Evolutionary conservation across 2,329 filamentous ascomycete genomes (phyloP).

Genomic region (Phyllachora maydis): DNA sequence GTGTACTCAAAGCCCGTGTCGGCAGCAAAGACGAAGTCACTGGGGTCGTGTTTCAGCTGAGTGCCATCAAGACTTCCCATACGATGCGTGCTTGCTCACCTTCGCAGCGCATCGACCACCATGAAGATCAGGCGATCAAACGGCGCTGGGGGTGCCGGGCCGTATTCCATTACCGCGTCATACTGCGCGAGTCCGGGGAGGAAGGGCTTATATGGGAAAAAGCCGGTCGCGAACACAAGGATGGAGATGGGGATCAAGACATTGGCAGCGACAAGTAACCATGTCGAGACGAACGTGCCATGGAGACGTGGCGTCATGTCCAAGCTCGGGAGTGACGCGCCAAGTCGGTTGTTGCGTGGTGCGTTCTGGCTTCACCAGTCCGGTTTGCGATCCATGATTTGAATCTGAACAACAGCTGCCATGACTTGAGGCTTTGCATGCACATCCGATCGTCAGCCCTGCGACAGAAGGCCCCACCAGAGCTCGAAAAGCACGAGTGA

Average conservation of each 20-base stretch:
- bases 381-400: conserved; percentile 2
- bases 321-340: too few relatives aligned
- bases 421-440: too few relatives aligned
- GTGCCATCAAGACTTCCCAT: conserved; percentile 1
- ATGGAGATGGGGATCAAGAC: conserved; percentile 57
- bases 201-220: conserved; percentile 95
- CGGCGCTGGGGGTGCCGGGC: conserved; percentile 36
- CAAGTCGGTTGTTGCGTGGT: too few relatives aligned
- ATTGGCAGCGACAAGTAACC: conserved; percentile 47
- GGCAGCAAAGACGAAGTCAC: conserved; percentile 80
- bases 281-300: conserved; percentile 11
- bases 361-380: background rate
- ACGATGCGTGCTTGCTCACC: conserved; percentile 24
- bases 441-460: too few relatives aligned
- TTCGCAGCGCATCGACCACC: conserved; percentile 89
- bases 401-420: conserved; percentile 3
- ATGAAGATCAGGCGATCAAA: conserved; percentile 92
- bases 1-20: conserved; percentile 72
- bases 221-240: conserved; percentile 64
- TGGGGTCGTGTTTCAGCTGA: too few relatives aligned
- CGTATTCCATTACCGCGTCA: conserved; percentile 28
- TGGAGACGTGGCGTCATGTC: conserved; percentile 10
- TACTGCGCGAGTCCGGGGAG: conserved; percentile 65
- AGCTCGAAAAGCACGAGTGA: too few relatives aligned
- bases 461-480: too few relatives aligned